Percentiles rank a stretch among this genome's conserved stretches.
Conservation (phyloP, 768 basidiomycete genomes). For the Phylloporus sp. region DNA sequence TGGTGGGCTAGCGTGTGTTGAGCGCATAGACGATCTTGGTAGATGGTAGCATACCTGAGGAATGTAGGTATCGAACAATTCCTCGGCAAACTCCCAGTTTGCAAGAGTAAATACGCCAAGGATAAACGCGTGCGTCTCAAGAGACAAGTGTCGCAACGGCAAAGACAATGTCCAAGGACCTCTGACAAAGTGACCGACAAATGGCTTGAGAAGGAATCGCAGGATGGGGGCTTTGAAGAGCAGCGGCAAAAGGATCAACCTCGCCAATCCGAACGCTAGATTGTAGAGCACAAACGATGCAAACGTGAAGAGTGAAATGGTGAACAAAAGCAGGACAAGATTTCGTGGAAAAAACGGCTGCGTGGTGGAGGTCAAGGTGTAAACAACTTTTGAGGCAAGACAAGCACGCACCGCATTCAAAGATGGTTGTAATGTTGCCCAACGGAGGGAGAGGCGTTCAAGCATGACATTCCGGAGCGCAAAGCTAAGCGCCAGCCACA, state of each 20-base stretch:
- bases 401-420: constrained; percentile 16
- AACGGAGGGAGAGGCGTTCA: constrained; percentile 54
- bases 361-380: background rate
- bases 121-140: constrained; percentile 47
- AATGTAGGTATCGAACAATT: constrained; percentile 55
- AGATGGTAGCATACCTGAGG: constrained; percentile 42
- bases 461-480: constrained; percentile 56
- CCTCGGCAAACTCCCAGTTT: constrained; percentile 63
- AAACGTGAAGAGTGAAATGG: constrained; percentile 40
- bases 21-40: background rate
- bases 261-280: constrained; percentile 42
- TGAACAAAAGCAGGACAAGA: constrained; percentile 27
- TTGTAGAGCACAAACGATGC: constrained; percentile 39
- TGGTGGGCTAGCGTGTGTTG: constrained; percentile 39
- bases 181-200: constrained; percentile 59
- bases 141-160: constrained; percentile 41
- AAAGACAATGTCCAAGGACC: constrained; percentile 54
- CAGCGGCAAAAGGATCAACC: constrained; percentile 49
- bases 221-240: constrained; percentile 54
- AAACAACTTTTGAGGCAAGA: background rate
- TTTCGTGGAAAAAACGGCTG: constrained; percentile 23
- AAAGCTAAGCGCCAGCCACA: constrained; percentile 43
- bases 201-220: constrained; percentile 49
- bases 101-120: constrained; percentile 49
- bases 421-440: constrained; percentile 27